A percentile compares a stretch with the other conserved stretches of the same genome.
phyloP scores from a whole-genome alignment of 1,139 yeast species.

The Oligophagozyma castellii region DNA sequence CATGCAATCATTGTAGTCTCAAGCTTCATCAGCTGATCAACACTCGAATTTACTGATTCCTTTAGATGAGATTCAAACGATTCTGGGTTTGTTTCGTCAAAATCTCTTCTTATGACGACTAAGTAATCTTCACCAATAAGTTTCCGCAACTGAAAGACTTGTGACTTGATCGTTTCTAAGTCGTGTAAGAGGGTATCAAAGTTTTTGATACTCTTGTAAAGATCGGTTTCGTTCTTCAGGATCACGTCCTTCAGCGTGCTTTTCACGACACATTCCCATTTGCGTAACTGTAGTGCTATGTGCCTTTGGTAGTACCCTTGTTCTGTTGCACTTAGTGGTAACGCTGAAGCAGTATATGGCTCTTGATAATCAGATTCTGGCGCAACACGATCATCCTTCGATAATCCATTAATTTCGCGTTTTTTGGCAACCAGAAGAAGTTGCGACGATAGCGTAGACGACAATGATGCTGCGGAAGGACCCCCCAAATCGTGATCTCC shows the following conservation, averaged over 20 bases:
- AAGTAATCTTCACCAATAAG: conserved; percentile 8
- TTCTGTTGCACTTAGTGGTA: conserved; percentile 10
- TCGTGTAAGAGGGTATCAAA: conserved; percentile 9
- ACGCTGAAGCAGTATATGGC: too few species aligned
- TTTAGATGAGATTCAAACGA: conserved; percentile 10
- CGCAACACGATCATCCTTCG: too few species aligned
- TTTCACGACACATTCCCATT: conserved; percentile 9
- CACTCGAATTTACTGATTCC: conserved; percentile 5
- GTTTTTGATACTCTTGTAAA: conserved; percentile 7
- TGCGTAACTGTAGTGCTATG: conserved; percentile 8
- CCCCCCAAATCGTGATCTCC: neutral
- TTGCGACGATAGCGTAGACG: neutral
- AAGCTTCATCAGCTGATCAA: conserved; percentile 7
- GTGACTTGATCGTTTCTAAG: conserved; percentile 5
- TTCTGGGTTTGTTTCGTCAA: conserved; percentile 6
- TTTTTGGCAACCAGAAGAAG: neutral
- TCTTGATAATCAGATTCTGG: too few species aligned
- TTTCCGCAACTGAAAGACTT: conserved; percentile 6
- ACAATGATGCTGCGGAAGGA: neutral
- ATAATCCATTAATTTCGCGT: too few species aligned
- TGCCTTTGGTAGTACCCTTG: conserved; percentile 9
- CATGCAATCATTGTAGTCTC: conserved; percentile 12
- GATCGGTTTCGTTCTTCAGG: conserved; percentile 9
- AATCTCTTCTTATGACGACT: conserved; percentile 7
- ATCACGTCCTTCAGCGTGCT: conserved; percentile 6